Conservation (phyloP, 495 filamentous ascomycete species). For the Astrocystis sublimbata region DNA sequence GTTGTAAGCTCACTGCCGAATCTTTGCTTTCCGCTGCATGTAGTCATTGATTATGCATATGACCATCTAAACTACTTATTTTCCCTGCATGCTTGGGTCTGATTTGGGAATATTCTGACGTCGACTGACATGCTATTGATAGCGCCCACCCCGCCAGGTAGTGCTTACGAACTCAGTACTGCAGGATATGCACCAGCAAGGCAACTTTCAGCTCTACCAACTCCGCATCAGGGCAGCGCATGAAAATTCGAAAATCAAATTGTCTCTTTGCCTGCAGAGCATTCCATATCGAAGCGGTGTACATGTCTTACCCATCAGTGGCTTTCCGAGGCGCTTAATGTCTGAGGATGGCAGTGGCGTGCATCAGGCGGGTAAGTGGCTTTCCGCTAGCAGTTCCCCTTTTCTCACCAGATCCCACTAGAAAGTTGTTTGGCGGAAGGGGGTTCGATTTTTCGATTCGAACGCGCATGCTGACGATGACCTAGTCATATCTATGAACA, state of each 20-base stretch:
- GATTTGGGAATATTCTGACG: background rate
- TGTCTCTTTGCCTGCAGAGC: conserved; percentile 35
- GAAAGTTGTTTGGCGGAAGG: background rate
- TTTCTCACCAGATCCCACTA: background rate
- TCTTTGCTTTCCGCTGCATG: no score
- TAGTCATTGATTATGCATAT: no score
- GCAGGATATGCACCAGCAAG: conserved; percentile 33
- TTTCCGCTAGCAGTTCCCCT: background rate
- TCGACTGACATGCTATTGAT: background rate
- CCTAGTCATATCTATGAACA: conserved; percentile 6
- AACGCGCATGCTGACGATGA: background rate
- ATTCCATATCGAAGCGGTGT: conserved; percentile 24
- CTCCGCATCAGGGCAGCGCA: conserved; percentile 25
- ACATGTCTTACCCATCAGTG: conserved; percentile 37
- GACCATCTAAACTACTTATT: no score
- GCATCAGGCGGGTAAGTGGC: conserved; percentile 36
- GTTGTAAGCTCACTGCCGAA: background rate
- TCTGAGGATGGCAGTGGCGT: conserved; percentile 29
- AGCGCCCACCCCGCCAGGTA: conserved; percentile 25
- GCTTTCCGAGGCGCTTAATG: conserved; percentile 38
- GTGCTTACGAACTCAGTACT: conserved; percentile 27
- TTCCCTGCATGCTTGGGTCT: no score
- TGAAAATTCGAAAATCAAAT: conserved; percentile 25
- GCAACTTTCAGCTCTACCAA: conserved; percentile 29
- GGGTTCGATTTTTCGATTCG: no score